phyloP scores from a whole-genome alignment of 192 early-diverging fungal genomes.

The Spizellomyces punctatus region DNA sequence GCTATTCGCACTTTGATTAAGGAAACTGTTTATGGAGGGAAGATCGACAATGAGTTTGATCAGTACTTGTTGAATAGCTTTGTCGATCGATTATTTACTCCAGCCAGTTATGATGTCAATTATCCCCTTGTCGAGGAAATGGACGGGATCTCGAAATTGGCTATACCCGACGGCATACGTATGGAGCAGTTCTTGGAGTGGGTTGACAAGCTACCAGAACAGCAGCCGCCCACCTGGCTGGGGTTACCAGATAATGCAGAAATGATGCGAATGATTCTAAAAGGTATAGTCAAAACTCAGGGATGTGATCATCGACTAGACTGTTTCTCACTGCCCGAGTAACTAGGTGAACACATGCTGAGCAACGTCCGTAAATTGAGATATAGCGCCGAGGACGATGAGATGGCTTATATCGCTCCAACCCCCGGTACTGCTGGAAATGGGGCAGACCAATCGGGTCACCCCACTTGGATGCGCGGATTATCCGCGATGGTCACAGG shows the following conservation, averaged over 20 bases:
- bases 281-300: conserved; percentile 56
- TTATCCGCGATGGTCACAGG: conserved; percentile 53
- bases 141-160: conserved; percentile 44
- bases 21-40: conserved; percentile 94
- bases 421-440: conserved; percentile 11
- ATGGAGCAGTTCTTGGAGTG: conserved; percentile 86
- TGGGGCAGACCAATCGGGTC: conserved; percentile 32
- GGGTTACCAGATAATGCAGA: conserved; percentile 94
- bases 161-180: conserved; percentile 84
- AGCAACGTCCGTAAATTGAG: conserved; percentile 85
- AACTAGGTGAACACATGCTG: conserved; percentile 65
- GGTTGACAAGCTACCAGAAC: conserved; percentile 84
- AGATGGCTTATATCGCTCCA: conserved; percentile 36
- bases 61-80: conserved; percentile 84
- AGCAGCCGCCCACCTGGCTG: conserved; percentile 96
- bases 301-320: neutral
- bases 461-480: conserved; percentile 79
- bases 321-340: neutral
- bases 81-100: conserved; percentile 77
- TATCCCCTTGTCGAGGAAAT: conserved; percentile 71
- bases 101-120: conserved; percentile 78
- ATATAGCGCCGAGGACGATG: conserved; percentile 79
- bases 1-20: conserved; percentile 85
- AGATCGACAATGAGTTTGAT: conserved; percentile 93
- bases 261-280: conserved; percentile 78